Percentiles rank a stretch among this genome's conserved stretches.
Evolutionary conservation across 148 eudicot species (phyloP).

Genomic region (Rhododendron mucronatum): DNA sequence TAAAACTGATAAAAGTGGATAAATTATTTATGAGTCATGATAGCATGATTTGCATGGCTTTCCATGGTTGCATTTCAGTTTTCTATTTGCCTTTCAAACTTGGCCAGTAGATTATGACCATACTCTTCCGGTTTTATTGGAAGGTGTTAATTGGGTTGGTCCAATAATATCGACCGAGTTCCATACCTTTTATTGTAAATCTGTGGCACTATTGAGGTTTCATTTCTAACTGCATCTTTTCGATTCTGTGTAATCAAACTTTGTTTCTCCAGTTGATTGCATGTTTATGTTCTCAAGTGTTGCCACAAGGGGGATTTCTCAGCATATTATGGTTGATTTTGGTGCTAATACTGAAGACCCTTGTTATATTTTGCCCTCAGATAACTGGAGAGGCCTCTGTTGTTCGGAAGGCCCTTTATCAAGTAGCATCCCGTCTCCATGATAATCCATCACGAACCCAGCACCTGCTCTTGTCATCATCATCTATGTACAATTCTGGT

Average conservation of each 20-base stretch:
- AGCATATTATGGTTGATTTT: background rate
- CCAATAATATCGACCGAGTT: background rate
- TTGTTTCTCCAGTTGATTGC: background rate
- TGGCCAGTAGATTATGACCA: conserved; percentile 2
- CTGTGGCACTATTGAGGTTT: background rate
- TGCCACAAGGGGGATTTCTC: background rate
- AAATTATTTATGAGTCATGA: background rate
- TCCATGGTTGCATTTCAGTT: background rate
- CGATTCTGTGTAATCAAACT: background rate
- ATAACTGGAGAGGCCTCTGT: conserved; percentile 65
- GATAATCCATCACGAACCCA: conserved; percentile 91
- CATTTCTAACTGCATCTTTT: background rate
- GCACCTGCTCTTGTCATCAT: conserved; percentile 59
- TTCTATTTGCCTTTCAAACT: background rate
- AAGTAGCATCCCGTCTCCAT: conserved; percentile 81
- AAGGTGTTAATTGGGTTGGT: background rate
- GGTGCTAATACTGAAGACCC: background rate
- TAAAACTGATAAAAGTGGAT: background rate
- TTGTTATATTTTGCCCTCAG: conserved; percentile 21
- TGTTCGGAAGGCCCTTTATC: conserved; percentile 70
- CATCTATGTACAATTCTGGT: conserved; percentile 56
- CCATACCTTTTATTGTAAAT: background rate
- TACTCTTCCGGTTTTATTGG: background rate
- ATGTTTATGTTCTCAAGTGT: background rate
- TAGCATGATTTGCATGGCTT: background rate